phyloP scores from a whole-genome alignment of 768 basidiomycete genomes.

The Suillus placidus region DNA sequence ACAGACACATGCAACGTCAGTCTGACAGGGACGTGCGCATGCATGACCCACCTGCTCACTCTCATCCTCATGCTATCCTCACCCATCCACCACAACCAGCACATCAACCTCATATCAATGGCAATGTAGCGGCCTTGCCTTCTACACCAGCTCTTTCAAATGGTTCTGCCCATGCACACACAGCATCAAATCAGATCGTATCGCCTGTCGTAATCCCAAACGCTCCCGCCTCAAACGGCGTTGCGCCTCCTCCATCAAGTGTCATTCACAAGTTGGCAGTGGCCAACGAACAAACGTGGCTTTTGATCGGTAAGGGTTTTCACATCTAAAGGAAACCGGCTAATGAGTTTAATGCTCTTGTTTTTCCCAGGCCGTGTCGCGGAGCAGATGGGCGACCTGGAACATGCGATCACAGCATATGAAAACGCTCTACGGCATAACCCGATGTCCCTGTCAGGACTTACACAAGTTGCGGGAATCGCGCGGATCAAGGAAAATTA shows the following conservation, averaged over 20 bases:
- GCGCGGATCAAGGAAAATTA: conserved; percentile 98
- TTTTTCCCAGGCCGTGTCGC: conserved; percentile 80
- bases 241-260: conserved; percentile 29
- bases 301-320: conserved; percentile 73
- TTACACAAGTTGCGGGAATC: conserved; percentile 94
- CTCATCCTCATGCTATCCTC: conserved; percentile 46
- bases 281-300: conserved; percentile 95
- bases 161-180: conserved; percentile 41
- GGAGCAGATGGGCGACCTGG: conserved; percentile 93
- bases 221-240: conserved; percentile 29
- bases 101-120: conserved; percentile 56
- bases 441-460: conserved; percentile 83
- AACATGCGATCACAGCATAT: conserved; percentile 90
- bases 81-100: conserved; percentile 40
- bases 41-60: conserved; percentile 54
- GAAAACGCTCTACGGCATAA: conserved; percentile 97
- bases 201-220: conserved; percentile 51
- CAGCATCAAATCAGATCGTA: conserved; percentile 41
- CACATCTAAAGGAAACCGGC: conserved; percentile 4
- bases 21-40: conserved; percentile 63
- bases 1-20: conserved; percentile 62
- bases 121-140: conserved; percentile 44
- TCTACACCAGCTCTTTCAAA: conserved; percentile 51
- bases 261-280: conserved; percentile 77
- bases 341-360: conserved; percentile 20